Evolutionary conservation across 2,329 filamentous ascomycete species (phyloP).

Genomic region (Drechslerella dactyloides): DNA sequence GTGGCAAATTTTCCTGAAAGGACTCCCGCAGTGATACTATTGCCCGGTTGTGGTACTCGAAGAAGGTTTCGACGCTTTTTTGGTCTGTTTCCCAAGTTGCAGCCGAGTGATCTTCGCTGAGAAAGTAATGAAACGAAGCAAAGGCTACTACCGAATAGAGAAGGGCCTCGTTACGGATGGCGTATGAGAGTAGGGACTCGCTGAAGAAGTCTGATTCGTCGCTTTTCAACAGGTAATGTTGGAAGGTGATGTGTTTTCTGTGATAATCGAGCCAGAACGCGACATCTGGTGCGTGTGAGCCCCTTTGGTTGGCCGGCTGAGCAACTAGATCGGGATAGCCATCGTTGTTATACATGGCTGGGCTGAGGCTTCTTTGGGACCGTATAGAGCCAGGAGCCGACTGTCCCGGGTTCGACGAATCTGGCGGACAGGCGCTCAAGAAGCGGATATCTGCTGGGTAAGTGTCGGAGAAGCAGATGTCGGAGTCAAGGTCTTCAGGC

Average conservation of each 20-base stretch:
- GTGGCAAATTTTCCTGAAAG: conserved; percentile 72
- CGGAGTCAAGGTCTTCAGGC: conserved; percentile 63
- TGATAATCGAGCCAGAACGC: conserved; percentile 81
- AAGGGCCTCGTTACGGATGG: conserved; percentile 77
- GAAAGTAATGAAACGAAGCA: conserved; percentile 80
- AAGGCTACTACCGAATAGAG: conserved; percentile 88
- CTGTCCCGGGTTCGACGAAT: conserved; percentile 45
- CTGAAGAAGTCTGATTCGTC: conserved; percentile 77
- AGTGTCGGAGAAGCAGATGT: conserved; percentile 58
- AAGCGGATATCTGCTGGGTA: conserved; percentile 48
- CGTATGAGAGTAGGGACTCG: conserved; percentile 72
- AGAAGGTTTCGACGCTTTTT: conserved; percentile 70
- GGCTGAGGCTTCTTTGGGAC: conserved; percentile 44
- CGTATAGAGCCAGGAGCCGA: conserved; percentile 33
- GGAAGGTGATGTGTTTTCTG: conserved; percentile 75
- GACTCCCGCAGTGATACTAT: conserved; percentile 76
- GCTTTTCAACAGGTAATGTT: conserved; percentile 80
- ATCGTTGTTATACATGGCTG: conserved; percentile 20
- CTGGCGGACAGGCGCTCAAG: conserved; percentile 58
- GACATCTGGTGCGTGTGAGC: conserved; percentile 70
- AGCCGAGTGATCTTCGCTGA: conserved; percentile 70
- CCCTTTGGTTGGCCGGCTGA: background rate
- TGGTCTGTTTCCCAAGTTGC: conserved; percentile 57
- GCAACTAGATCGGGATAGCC: conserved; percentile 61
- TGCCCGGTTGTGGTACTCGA: conserved; percentile 88